Evolutionary conservation across 2,329 filamentous ascomycete species (phyloP), one percentile per base, ranked within the genome.

Genomic region (Ceratocystis lukuohia): DNA sequence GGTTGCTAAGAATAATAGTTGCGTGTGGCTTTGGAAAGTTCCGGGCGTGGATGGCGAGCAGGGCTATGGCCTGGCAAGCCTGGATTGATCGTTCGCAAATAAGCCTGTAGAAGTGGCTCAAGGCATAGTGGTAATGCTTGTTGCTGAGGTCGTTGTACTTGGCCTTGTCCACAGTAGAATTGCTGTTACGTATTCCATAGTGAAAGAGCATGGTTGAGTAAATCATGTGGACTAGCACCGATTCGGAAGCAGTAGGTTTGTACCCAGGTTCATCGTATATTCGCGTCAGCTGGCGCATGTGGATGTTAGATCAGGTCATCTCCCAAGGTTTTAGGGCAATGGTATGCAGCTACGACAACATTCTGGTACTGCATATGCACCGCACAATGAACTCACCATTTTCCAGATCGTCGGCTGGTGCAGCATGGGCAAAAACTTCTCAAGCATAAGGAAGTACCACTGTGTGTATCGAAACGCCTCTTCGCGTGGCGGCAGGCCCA

Each of bases 1-100:
- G 79, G 64, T 83, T 84, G 41, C 82, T 82, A 68, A 92, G 79
- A 70, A 88, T 81, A 76, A 86, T 87, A 65, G 87, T 88, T 53
- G 87, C 84, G 12, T 88, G 88, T 0, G 90, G 88, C 71, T 92
- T 91, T 37, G 89, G 88, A 67, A 94, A 91, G 63, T 84, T 85
- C 68, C 90, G 84, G 3, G 89, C 82, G 73, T 93, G 88, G 2
- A 83, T 76, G 67, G 85, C 85, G 20, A 95, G 84, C 75, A 94
- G 77, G 10, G 85, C 80, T 71, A 94, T 74, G 2, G 88, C 89
- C 74, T 94, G 89, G 6, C 91, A 79, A 64, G 89, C 84, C 59
- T 84, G 78, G 15, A 91, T 75, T 0, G 83, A 84, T 66, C 82
- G 82, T 20, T 84, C 83, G 5, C 78, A 78, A 15, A 84, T 75